phyloP scores from a whole-genome alignment of 129 eudicot species.

The Silybum marianum region DNA sequence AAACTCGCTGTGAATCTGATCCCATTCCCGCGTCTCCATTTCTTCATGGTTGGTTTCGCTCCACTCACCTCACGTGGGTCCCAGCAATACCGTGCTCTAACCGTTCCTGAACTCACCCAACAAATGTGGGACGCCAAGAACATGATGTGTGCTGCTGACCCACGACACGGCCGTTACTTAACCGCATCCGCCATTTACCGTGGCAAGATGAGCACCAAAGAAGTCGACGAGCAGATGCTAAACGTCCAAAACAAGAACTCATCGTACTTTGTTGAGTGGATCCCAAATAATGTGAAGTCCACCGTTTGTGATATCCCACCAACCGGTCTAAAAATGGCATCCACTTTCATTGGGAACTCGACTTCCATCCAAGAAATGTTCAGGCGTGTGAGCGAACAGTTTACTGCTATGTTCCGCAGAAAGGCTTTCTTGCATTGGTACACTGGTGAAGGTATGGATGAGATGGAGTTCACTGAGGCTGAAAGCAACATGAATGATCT shows the following conservation, averaged over 20 bases:
- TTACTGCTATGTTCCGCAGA: slow-evolving; percentile 70
- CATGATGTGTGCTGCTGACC: slow-evolving; percentile 90
- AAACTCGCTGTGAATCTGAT: slow-evolving; percentile 65
- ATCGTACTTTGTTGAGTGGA: slow-evolving; percentile 69
- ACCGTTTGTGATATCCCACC: slow-evolving; percentile 74
- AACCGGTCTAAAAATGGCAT: slow-evolving; percentile 62
- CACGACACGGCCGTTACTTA: slow-evolving; percentile 68
- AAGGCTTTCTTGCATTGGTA: slow-evolving; percentile 80
- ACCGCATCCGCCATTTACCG: slow-evolving; percentile 81
- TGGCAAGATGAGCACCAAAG: slow-evolving; percentile 81
- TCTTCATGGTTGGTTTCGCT: slow-evolving; percentile 73
- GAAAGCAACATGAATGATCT: slow-evolving; percentile 70
- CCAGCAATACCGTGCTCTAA: slow-evolving; percentile 62
- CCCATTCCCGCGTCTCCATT: slow-evolving; percentile 73
- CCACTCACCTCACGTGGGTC: slow-evolving; percentile 72
- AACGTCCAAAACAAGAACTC: slow-evolving; percentile 72
- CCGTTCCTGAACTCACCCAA: slow-evolving; percentile 75
- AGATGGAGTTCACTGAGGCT: slow-evolving; percentile 73
- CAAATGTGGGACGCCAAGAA: slow-evolving; percentile 86
- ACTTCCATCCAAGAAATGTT: slow-evolving; percentile 78
- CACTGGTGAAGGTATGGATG: slow-evolving; percentile 73
- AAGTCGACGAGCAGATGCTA: slow-evolving; percentile 72
- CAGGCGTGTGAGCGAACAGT: slow-evolving; percentile 70
- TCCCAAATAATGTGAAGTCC: slow-evolving; percentile 65
- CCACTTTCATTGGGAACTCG: slow-evolving; percentile 63